phyloP scores from a whole-genome alignment of 306 rosid genomes.

The Rosa persica region DNA sequence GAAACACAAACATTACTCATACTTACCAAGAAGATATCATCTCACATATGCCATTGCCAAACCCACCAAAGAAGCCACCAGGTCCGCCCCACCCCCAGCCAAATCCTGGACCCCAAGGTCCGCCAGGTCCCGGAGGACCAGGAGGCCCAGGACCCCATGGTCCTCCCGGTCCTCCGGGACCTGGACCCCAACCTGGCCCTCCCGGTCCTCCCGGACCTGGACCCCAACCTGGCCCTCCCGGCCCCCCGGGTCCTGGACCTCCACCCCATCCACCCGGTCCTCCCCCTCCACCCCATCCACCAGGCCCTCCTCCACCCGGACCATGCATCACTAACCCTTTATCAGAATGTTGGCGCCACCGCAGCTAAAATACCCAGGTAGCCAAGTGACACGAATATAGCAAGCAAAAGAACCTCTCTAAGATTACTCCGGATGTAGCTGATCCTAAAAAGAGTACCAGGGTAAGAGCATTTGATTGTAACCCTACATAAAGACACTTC shows the following conservation, averaged over 20 bases:
- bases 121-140: conserved; percentile 34
- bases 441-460: neutral
- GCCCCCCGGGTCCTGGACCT: conserved; percentile 23
- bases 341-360: neutral
- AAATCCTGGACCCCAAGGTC: conserved; percentile 37
- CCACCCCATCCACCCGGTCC: conserved; percentile 19
- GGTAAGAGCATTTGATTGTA: neutral
- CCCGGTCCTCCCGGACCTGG: conserved; percentile 46
- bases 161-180: conserved; percentile 27
- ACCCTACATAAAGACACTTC: neutral
- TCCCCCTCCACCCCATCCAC: conserved; percentile 28
- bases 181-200: conserved; percentile 41
- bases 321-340: conserved; percentile 45
- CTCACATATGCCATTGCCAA: conserved; percentile 52
- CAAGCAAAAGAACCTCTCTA: conserved; percentile 16
- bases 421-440: conserved; percentile 1
- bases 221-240: conserved; percentile 33
- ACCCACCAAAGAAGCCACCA: conserved; percentile 62
- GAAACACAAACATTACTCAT: neutral
- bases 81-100: conserved; percentile 39
- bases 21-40: conserved; percentile 62
- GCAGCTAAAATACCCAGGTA: neutral
- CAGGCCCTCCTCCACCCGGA: conserved; percentile 10
- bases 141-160: conserved; percentile 13
- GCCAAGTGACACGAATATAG: neutral